A percentile compares a stretch with the other conserved stretches of the same genome.
Conservation (phyloP, 2,329 filamentous ascomycete species). For the Cytospora schulzeri region DNA sequence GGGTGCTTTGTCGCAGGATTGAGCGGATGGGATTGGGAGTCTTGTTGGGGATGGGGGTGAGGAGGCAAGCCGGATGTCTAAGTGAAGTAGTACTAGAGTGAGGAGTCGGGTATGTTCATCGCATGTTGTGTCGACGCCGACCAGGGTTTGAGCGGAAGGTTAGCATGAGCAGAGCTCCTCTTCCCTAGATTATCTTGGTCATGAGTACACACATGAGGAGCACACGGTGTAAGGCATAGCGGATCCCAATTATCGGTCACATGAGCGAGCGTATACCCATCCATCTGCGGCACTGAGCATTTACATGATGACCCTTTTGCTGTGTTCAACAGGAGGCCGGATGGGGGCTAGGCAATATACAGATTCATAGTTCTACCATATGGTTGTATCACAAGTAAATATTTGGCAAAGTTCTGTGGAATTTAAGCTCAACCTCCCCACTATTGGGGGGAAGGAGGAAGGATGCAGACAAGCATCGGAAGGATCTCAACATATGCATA, state of each 20-base stretch:
- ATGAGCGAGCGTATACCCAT: neutral
- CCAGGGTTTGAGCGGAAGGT: too few relatives aligned
- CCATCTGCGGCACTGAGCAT: neutral
- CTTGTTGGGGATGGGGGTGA: neutral
- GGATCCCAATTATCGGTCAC: neutral
- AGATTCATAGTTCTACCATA: neutral
- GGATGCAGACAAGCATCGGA: neutral
- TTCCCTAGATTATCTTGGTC: neutral
- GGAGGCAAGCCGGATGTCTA: neutral
- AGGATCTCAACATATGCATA: neutral
- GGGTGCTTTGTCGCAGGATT: slow-evolving; percentile 18
- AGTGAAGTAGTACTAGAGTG: neutral
- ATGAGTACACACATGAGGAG: neutral
- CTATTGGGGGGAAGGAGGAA: neutral
- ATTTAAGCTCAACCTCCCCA: neutral
- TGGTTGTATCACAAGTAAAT: neutral
- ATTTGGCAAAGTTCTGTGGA: neutral
- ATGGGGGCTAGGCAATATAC: neutral
- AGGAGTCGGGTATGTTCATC: neutral
- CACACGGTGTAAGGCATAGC: neutral
- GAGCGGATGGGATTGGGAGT: slow-evolving; percentile 2
- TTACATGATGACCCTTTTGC: neutral
- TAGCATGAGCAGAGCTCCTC: too few relatives aligned
- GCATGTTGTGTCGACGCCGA: neutral
- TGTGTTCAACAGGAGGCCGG: neutral